Evolutionary conservation across 768 basidiomycete genomes (phyloP), one percentile per base, ranked within the genome.

Genomic region (Tricholoma bakamatsutake): DNA sequence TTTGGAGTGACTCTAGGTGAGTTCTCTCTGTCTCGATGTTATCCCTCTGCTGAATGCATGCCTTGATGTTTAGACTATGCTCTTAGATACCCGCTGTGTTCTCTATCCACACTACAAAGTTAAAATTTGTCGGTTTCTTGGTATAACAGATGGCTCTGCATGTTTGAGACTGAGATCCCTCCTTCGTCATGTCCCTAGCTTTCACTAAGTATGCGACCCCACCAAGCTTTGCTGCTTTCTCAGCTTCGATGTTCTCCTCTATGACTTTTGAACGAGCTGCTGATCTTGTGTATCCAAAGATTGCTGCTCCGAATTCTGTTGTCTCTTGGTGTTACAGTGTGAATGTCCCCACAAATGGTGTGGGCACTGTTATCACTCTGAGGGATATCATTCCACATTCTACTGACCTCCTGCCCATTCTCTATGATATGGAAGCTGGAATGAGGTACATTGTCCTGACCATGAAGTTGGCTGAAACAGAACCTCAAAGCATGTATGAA

Each of bases 1-100:
- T 50, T 50, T 21, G 21, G 48, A 33, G 37, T 50, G 48, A 50
- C 48, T 24, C 21, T 50, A 50, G 48, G 48, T 50, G 48, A 50
- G 48, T 9, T 50, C 48, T 50, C 48, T 50, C 48, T 50, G 30
- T 24, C 48, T 50, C 31, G 18, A 50, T 6, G 30, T 10, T 33
- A 50, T 28, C 2, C 30, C 31, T 50, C 48, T 33, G 10, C 48
- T 50, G 21, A 50, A 50, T 33, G 15, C 30, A 50, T 33, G 31
- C 18, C 2, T 50, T 50, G 30, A 50, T 50, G 48, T 50, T 50
- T 9, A 50, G 48, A 50, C 34, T 50, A 50, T 50, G 48, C 31
- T 50, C 48, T 50, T 50, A 50, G 48, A 50, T 50, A 50, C 48
- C 48, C 31, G 34, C 48, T 50, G 48, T 50, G 30, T 50, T 50